These are phyloP conservation scores for Scheffersomyces parashehatae DNA, from an alignment of 1,139 yeast genomes.

Conservation along the genomic window DNA sequence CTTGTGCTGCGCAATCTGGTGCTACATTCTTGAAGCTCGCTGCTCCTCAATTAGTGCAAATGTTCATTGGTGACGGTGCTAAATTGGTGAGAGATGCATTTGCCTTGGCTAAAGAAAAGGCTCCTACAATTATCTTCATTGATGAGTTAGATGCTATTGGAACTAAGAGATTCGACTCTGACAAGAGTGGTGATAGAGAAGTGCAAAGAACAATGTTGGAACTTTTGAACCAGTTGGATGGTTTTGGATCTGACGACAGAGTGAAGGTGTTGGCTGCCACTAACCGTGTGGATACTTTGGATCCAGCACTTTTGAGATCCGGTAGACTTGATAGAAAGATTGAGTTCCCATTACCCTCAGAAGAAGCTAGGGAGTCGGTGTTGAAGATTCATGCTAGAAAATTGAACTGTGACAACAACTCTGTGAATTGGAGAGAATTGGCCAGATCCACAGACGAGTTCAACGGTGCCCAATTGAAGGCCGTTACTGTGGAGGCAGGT, in stretches of 20 bases:
- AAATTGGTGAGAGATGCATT: slow-evolving; percentile 97
- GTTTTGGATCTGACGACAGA: slow-evolving; percentile 96
- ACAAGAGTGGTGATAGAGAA: slow-evolving; percentile 97
- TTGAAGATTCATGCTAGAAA: slow-evolving; percentile 96
- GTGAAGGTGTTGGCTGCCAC: slow-evolving; percentile 98
- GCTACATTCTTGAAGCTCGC: slow-evolving; percentile 97
- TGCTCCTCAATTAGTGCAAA: slow-evolving; percentile 97
- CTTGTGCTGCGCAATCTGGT: slow-evolving; percentile 98
- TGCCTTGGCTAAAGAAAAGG: slow-evolving; percentile 97
- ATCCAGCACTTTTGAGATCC: slow-evolving; percentile 94
- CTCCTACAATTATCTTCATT: slow-evolving; percentile 95
- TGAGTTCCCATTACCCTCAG: slow-evolving; percentile 96
- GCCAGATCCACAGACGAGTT: slow-evolving; percentile 98
- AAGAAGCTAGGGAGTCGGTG: slow-evolving; percentile 95
- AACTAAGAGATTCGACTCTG: slow-evolving; percentile 96
- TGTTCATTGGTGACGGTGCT: slow-evolving; percentile 99
- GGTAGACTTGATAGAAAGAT: slow-evolving; percentile 98
- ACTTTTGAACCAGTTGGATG: slow-evolving; percentile 92
- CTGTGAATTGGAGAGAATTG: slow-evolving; percentile 95
- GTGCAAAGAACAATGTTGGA: slow-evolving; percentile 99
- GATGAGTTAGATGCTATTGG: slow-evolving; percentile 99
- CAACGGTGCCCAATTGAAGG: slow-evolving; percentile 97
- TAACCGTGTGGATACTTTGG: slow-evolving; percentile 94
- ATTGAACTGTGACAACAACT: slow-evolving; percentile 83
- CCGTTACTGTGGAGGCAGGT: slow-evolving; percentile 98